These are phyloP conservation scores for Chenopodium suecicum DNA, from an alignment of 148 eudicot genomes.

Conservation along the genomic window DNA sequence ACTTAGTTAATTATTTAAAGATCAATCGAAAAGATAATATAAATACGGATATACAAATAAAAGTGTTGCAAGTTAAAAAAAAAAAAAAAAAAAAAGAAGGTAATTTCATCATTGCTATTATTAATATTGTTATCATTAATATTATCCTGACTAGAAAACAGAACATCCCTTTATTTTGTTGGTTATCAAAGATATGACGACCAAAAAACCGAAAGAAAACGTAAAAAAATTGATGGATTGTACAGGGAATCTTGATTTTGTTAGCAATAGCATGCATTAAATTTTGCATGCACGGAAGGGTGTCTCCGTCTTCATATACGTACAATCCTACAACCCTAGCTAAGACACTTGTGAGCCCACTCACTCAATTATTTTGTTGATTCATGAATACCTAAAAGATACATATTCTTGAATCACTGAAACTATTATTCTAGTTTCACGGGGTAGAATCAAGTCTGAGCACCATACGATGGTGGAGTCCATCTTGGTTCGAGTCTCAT, in stretches of 20 bases:
- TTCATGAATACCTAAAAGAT: background rate
- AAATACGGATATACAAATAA: no score
- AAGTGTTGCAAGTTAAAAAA: no score
- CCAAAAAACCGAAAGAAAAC: background rate
- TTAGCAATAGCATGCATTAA: background rate
- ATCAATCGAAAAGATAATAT: no score
- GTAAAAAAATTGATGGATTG: background rate
- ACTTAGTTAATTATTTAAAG: no score
- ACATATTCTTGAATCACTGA: background rate
- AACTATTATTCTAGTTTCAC: background rate
- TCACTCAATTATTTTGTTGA: background rate
- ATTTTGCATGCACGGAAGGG: background rate
- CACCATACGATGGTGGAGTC: no score
- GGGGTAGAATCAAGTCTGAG: background rate
- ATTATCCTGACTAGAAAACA: background rate
- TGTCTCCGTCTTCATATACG: background rate
- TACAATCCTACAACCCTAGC: background rate
- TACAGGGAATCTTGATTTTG: background rate
- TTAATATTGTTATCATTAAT: background rate
- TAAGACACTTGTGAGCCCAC: background rate
- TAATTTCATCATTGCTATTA: no score
- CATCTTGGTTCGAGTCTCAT: no score
- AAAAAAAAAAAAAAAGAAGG: no score
- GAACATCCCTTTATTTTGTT: background rate
- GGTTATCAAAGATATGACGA: background rate